These are phyloP conservation scores for Houttuynia cordata DNA, from an alignment of 164 flowering plant species.

Conservation along the genomic window DNA sequence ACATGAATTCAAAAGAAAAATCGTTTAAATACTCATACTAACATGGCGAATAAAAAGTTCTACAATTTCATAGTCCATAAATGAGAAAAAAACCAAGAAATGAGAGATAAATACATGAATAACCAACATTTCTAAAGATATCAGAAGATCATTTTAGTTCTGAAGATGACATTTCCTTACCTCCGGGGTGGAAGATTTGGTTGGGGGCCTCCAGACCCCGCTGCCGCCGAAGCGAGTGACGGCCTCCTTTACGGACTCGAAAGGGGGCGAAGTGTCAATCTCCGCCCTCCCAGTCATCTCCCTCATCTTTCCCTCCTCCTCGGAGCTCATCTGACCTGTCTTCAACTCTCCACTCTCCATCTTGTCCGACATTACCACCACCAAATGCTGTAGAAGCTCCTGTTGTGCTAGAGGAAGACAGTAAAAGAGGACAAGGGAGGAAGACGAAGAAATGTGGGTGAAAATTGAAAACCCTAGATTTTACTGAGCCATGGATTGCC, in stretches of 20 bases:
- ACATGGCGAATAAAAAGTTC: no score
- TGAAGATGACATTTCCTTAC: slow-evolving; percentile 4
- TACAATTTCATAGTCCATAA: no score
- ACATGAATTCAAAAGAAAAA: no score
- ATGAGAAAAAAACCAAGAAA: no score
- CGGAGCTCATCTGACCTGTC: neutral
- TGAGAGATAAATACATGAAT: neutral
- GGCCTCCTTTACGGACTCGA: slow-evolving; percentile 89
- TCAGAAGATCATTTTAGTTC: no score
- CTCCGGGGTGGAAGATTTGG: slow-evolving; percentile 13
- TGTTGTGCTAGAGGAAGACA: neutral
- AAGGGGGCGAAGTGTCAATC: slow-evolving; percentile 84
- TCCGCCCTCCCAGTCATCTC: slow-evolving; percentile 34
- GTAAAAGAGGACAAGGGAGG: no score
- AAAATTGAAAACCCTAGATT: no score
- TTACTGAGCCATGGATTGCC: neutral
- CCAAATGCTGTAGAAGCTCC: neutral
- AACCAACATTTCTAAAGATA: neutral
- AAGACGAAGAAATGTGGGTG: no score
- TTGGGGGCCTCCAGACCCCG: slow-evolving; percentile 70
- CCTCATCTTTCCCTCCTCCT: neutral
- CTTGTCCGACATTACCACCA: neutral
- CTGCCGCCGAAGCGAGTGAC: slow-evolving; percentile 69
- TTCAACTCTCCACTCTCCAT: neutral
- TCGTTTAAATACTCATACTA: no score